phyloP scores from a whole-genome alignment of 495 filamentous ascomycete species.

The Aspergillus egyptiacus region DNA sequence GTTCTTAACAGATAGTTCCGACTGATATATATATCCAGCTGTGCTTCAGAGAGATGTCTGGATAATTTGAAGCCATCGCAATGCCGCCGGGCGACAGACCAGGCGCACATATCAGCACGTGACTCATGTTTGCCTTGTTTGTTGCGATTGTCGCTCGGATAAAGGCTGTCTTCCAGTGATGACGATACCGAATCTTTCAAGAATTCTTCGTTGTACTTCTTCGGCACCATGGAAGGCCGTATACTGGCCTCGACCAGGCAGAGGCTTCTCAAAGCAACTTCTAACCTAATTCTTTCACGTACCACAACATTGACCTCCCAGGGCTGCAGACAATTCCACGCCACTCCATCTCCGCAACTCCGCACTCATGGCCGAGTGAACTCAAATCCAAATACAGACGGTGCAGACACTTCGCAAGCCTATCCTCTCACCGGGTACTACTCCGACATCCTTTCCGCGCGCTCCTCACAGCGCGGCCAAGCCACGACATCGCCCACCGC shows the following conservation, averaged over 20 bases:
- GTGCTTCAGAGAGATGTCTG: too few relatives aligned
- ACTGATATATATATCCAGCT: background rate
- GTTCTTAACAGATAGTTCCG: background rate
- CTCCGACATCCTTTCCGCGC: slow-evolving; percentile 29
- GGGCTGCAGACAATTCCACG: slow-evolving; percentile 16
- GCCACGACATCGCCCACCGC: slow-evolving; percentile 21
- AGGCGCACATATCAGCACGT: background rate
- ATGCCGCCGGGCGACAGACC: background rate
- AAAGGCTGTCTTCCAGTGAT: slow-evolving; percentile 17
- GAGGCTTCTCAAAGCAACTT: slow-evolving; percentile 13
- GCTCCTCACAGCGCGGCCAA: slow-evolving; percentile 23
- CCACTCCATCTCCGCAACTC: slow-evolving; percentile 21
- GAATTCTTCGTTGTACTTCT: background rate
- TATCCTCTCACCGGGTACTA: slow-evolving; percentile 43
- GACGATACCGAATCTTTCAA: slow-evolving; percentile 10
- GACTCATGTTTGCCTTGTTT: slow-evolving; percentile 36
- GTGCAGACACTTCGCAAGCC: slow-evolving; percentile 22
- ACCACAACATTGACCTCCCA: background rate
- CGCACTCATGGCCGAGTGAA: slow-evolving; percentile 12
- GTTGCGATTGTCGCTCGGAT: slow-evolving; percentile 29
- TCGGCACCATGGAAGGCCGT: slow-evolving; percentile 30
- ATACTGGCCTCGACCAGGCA: slow-evolving; percentile 13
- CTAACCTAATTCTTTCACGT: background rate
- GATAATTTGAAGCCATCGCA: too few relatives aligned
- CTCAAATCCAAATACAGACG: slow-evolving; percentile 9